Evolutionary conservation across 2,329 filamentous ascomycete genomes (phyloP).

Genomic region (Emericellopsis atlantica): DNA sequence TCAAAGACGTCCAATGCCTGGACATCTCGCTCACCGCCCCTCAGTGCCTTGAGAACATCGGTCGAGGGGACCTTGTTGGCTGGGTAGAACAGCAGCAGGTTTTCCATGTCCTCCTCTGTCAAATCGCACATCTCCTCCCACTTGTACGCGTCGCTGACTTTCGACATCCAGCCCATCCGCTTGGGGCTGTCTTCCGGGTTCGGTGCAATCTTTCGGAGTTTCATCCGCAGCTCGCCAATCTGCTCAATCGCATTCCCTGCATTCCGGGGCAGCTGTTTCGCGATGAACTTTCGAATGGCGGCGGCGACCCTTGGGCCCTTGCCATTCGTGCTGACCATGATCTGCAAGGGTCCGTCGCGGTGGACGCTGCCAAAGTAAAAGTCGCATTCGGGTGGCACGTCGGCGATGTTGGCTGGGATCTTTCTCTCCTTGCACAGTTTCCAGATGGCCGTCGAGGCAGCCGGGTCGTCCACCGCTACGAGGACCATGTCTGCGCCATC

Average conservation of each 20-base stretch:
- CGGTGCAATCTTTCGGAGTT: slow-evolving; percentile 67
- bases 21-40: slow-evolving; percentile 24
- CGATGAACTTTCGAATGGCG: slow-evolving; percentile 73
- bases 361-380: slow-evolving; percentile 98
- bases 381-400: slow-evolving; percentile 92
- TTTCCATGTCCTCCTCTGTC: slow-evolving; percentile 73
- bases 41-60: slow-evolving; percentile 41
- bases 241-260: slow-evolving; percentile 77
- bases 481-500: slow-evolving; percentile 78
- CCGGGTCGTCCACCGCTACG: slow-evolving; percentile 85
- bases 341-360: slow-evolving; percentile 86
- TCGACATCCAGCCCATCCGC: slow-evolving; percentile 92
- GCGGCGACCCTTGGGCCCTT: slow-evolving; percentile 88
- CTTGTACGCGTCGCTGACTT: slow-evolving; percentile 76
- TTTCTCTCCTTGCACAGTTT: slow-evolving; percentile 77
- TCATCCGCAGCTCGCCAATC: slow-evolving; percentile 68
- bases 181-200: slow-evolving; percentile 62
- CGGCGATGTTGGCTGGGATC: slow-evolving; percentile 89
- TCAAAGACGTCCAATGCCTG: slow-evolving; percentile 43
- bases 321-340: slow-evolving; percentile 98
- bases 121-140: slow-evolving; percentile 77
- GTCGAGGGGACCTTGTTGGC: slow-evolving; percentile 41
- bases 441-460: slow-evolving; percentile 83
- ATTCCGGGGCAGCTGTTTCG: slow-evolving; percentile 59
- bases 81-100: slow-evolving; percentile 63